These are phyloP conservation scores for Musa itinerans DNA, from an alignment of 176 grass and related monocot species.

Conservation along the genomic window DNA sequence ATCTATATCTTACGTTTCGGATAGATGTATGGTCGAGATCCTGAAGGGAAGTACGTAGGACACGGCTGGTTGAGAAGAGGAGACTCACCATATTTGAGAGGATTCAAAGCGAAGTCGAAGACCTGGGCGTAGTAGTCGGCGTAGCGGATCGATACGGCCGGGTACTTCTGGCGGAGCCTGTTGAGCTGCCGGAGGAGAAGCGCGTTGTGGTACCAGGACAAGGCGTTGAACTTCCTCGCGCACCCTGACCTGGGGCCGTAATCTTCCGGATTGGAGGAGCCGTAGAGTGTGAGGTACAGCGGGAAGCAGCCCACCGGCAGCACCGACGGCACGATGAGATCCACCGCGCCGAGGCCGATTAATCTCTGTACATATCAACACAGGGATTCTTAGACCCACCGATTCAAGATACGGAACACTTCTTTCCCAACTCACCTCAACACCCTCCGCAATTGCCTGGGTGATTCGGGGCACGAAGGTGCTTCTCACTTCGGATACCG, in stretches of 20 bases:
- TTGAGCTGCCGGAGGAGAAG: constrained; percentile 4
- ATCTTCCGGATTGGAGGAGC: constrained; percentile 27
- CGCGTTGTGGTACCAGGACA: constrained; percentile 15
- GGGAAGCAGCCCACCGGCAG: constrained; percentile 70
- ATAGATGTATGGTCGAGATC: not conserved
- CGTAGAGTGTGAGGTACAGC: constrained; percentile 47
- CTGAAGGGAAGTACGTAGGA: not conserved
- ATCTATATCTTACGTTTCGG: not conserved
- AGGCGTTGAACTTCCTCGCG: constrained; percentile 11
- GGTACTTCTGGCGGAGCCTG: not conserved
- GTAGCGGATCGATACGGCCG: not conserved
- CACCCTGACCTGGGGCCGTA: constrained; percentile 25
- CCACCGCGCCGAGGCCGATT: constrained; percentile 41
- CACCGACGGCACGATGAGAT: constrained; percentile 42
- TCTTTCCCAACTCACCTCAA: constrained; percentile 22
- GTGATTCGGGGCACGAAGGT: constrained; percentile 43
- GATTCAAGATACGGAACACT: not conserved
- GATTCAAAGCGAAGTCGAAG: constrained; percentile 1
- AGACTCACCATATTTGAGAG: constrained; percentile 8
- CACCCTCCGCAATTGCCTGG: constrained; percentile 21
- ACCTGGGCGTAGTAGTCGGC: not conserved
- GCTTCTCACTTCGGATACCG: constrained; percentile 28
- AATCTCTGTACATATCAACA: constrained; percentile 28
- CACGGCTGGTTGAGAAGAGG: not conserved
- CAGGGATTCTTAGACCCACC: not conserved